phyloP scores from a whole-genome alignment of 2,329 filamentous ascomycete species.

The Phyllosticta citrichinensis region DNA sequence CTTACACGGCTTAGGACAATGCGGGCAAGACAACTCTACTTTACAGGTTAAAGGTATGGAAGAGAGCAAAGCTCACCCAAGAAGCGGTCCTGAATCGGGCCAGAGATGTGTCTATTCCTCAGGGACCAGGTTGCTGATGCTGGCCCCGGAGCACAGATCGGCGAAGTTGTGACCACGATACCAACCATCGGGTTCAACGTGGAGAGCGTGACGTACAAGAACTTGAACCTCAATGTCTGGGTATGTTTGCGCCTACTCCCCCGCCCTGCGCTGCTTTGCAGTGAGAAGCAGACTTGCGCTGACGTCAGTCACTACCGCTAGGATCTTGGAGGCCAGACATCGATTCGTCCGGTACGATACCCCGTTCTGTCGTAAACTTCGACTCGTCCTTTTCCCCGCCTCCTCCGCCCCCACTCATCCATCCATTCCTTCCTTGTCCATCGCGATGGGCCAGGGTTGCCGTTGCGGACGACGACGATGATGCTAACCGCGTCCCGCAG shows the following conservation, averaged over 20 bases:
- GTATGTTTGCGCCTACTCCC: conserved; percentile 39
- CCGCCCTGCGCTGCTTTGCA: background rate
- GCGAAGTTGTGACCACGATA: conserved; percentile 97
- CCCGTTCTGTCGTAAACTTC: background rate
- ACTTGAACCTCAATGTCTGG: conserved; percentile 98
- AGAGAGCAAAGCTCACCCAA: background rate
- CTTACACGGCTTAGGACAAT: conserved; percentile 60
- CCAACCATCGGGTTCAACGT: conserved; percentile 99
- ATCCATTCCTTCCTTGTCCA: background rate
- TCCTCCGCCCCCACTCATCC: background rate
- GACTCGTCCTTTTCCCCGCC: background rate
- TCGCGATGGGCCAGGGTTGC: background rate
- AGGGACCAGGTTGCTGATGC: conserved; percentile 1
- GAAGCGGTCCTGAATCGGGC: background rate
- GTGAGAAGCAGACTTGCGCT: background rate
- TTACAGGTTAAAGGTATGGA: conserved; percentile 79
- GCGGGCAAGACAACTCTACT: conserved; percentile 95
- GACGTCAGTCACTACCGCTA: conserved; percentile 22
- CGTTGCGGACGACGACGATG: background rate
- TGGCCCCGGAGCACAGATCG: conserved; percentile 53
- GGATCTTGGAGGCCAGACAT: conserved; percentile 97
- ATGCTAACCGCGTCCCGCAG: background rate
- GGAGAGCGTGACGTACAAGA: conserved; percentile 96
- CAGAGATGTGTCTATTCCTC: background rate
- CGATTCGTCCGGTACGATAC: conserved; percentile 59